phyloP scores from a whole-genome alignment of 169 alveolate species.

The Plasmodium gonderi region DNA sequence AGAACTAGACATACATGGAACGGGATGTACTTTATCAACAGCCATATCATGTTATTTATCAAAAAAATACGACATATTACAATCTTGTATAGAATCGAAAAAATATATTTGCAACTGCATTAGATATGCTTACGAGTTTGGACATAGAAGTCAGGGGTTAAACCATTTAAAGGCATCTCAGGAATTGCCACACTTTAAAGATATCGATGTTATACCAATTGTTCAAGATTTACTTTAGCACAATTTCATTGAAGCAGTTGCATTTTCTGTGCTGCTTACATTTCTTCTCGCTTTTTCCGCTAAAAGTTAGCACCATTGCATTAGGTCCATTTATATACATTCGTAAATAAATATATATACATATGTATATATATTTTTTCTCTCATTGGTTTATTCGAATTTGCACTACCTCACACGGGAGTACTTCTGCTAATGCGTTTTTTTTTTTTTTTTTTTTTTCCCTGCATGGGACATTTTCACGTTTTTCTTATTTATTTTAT shows the following conservation, averaged over 20 bases:
- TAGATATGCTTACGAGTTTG: constrained; percentile 28
- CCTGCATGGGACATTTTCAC: not conserved
- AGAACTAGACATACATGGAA: constrained; percentile 32
- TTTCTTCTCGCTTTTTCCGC: not conserved
- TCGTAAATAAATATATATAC: not conserved
- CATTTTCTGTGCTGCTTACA: not conserved
- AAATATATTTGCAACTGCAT: constrained; percentile 45
- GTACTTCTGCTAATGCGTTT: not conserved
- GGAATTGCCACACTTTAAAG: constrained; percentile 6
- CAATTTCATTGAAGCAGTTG: not conserved
- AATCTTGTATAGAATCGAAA: constrained; percentile 38
- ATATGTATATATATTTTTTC: not conserved
- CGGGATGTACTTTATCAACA: constrained; percentile 57
- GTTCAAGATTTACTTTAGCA: constrained; percentile 6
- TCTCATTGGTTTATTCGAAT: not conserved
- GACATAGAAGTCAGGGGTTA: constrained; percentile 38
- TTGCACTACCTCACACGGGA: not conserved
- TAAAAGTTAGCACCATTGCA: not conserved
- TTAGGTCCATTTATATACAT: not conserved
- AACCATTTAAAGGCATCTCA: constrained; percentile 53
- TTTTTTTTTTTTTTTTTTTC: not conserved
- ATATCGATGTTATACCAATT: constrained; percentile 16
- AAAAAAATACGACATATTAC: constrained; percentile 2
- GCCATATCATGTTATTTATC: constrained; percentile 52
- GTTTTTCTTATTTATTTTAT: not conserved